Percentiles rank a stretch among this genome's conserved stretches.
Evolutionary conservation across 345 rosid genomes (phyloP).

Genomic region (Linum trigynum): DNA sequence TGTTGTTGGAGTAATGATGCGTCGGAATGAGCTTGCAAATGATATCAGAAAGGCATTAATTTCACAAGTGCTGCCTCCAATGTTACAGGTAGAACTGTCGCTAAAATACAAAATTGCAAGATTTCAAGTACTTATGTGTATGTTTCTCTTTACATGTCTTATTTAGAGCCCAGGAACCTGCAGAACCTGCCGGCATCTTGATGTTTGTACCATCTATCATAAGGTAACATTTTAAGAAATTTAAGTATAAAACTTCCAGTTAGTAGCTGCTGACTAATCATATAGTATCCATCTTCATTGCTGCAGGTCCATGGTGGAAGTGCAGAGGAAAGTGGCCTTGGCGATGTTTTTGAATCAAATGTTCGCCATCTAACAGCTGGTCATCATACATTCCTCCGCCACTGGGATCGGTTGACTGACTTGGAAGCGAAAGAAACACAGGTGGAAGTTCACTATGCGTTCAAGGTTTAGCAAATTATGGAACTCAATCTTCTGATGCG

Average conservation of each 20-base stretch:
- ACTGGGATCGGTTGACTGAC: conserved; percentile 77
- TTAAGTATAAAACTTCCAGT: background rate
- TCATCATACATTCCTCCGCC: conserved; percentile 55
- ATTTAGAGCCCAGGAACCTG: conserved; percentile 72
- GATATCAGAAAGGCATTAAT: conserved; percentile 67
- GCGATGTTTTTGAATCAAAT: conserved; percentile 57
- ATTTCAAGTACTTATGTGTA: conserved; percentile 7
- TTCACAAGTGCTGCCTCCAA: conserved; percentile 68
- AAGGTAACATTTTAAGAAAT: conserved; percentile 44
- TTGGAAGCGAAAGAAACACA: conserved; percentile 85
- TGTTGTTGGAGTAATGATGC: conserved; percentile 82
- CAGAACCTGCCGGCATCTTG: conserved; percentile 83
- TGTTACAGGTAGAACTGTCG: conserved; percentile 56
- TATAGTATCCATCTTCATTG: conserved; percentile 7
- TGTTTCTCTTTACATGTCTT: conserved; percentile 11
- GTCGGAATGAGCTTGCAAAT: conserved; percentile 89
- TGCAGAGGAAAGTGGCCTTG: conserved; percentile 68
- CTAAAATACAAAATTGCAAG: conserved; percentile 9
- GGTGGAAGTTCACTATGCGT: conserved; percentile 29
- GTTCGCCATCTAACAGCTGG: conserved; percentile 59
- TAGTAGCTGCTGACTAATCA: conserved; percentile 1
- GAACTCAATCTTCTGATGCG: conserved; percentile 1
- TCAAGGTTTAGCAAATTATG: background rate
- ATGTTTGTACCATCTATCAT: conserved; percentile 77
- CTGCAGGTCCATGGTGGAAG: conserved; percentile 86